These are phyloP conservation scores for Phymatotrichopsis omnivora DNA, from an alignment of 2,329 filamentous ascomycete species.

Conservation along the genomic window DNA sequence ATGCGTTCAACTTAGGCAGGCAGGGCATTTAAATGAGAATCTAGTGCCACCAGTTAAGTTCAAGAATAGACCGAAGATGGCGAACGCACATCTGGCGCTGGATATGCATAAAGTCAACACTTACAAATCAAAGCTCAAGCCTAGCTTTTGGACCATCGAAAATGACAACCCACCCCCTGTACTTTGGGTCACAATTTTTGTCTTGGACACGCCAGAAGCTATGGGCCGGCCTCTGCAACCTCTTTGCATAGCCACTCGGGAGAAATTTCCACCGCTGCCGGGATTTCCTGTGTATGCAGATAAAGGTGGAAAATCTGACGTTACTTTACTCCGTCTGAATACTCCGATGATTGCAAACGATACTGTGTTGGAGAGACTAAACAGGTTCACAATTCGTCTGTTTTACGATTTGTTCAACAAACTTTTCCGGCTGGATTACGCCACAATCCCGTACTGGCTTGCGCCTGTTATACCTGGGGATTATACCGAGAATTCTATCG, in stretches of 20 bases:
- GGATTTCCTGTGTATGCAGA: slow-evolving; percentile 63
- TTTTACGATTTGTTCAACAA: slow-evolving; percentile 89
- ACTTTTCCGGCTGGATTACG: slow-evolving; percentile 52
- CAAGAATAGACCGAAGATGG: slow-evolving; percentile 65
- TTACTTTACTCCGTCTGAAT: slow-evolving; percentile 43
- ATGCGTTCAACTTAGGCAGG: slow-evolving; percentile 58
- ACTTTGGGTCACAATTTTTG: slow-evolving; percentile 54
- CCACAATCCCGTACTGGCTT: slow-evolving; percentile 72
- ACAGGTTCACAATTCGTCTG: slow-evolving; percentile 60
- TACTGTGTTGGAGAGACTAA: slow-evolving; percentile 47
- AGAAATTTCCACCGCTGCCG: slow-evolving; percentile 53
- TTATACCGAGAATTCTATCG: slow-evolving; percentile 16
- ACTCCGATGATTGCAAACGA: slow-evolving; percentile 39
- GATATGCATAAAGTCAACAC: slow-evolving; percentile 61
- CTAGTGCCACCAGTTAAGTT: slow-evolving; percentile 58
- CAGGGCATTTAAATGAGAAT: slow-evolving; percentile 59
- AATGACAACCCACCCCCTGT: slow-evolving; percentile 36
- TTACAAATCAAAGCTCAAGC: slow-evolving; percentile 73
- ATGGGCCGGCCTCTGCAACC: slow-evolving; percentile 52
- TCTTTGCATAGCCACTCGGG: slow-evolving; percentile 61
- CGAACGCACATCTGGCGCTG: slow-evolving; percentile 79
- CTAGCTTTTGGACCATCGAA: slow-evolving; percentile 53
- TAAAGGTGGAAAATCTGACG: slow-evolving; percentile 48
- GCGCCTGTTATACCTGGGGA: slow-evolving; percentile 45
- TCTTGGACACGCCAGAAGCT: slow-evolving; percentile 46